Percentiles rank a stretch among this genome's conserved stretches.
Conservation (phyloP, 257 asterid species). For the Solanum virginianum region DNA sequence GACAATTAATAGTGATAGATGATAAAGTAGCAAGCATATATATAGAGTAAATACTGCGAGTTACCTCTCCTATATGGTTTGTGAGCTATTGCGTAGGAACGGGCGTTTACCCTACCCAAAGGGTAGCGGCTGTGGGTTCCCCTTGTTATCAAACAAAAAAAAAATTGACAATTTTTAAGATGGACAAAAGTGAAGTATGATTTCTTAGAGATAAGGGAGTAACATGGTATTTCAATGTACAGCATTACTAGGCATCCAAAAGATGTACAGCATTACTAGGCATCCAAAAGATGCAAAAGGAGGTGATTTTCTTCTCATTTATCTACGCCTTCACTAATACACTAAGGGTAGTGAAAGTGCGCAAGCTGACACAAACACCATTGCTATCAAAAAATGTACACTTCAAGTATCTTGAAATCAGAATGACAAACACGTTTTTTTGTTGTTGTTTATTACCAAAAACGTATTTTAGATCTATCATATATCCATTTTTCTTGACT, state of each 20-base stretch:
- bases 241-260: too few relatives aligned
- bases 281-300: neutral
- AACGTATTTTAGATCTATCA: neutral
- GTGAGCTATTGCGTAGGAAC: too few relatives aligned
- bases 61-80: too few relatives aligned
- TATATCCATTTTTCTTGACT: neutral
- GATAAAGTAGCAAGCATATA: neutral
- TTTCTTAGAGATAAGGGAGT: neutral
- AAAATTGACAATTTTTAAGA: neutral
- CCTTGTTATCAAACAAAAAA: neutral
- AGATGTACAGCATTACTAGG: too few relatives aligned
- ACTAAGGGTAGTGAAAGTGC: neutral
- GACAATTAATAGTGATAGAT: neutral
- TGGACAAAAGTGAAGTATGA: neutral
- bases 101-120: too few relatives aligned
- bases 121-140: too few relatives aligned
- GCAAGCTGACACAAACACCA: neutral
- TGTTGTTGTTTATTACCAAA: neutral
- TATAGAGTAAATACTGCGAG: neutral
- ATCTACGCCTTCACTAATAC: neutral
- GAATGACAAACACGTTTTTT: neutral
- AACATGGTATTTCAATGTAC: too few relatives aligned
- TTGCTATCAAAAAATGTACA: neutral
- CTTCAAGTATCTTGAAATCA: neutral
- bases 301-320: neutral